Base-by-base conservation (phyloP, 2,329 filamentous ascomycete genomes). In the Metarhizium guizhouense region DNA sequence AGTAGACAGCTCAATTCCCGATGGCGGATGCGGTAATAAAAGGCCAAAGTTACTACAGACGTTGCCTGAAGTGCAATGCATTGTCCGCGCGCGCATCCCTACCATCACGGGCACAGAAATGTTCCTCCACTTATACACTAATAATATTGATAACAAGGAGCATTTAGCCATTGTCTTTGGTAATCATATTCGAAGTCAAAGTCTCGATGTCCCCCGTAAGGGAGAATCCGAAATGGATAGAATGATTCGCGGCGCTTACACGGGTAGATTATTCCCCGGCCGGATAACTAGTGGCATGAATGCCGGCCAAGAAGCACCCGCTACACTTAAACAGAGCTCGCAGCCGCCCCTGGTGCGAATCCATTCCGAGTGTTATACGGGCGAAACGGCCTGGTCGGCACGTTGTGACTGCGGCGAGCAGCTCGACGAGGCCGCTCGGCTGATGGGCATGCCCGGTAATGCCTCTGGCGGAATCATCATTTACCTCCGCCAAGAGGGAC, bases 321-420 rank as follows among this genome's bases (percentile, higher is more conserved):
- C 53, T 20, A 14, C 25, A 3, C 25, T 20, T 42, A 52, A 45
- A 32, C 52, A 58, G 48, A 49, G 53, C 40, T 45, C 32, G 52
- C 62, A 65, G 47, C 56, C 59, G 52, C 90, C 94, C 0, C 76
- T 99, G 43, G 93, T 99, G 50, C 83, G 94, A 56, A 99, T 99
- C 67, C 94, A 99, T 71, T 95, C 90, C 3, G 94, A 99, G 72
- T 99, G 94, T 74, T 99, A 99, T 72, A 99, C 94, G 0, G 94
- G 94, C 57, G 94, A 99, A 76, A 99, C 94, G 0, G 94, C 95
- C 1, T 97, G 94, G 94, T 96, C 92, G 7, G 93, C 94, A 40
- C 85, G 94, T 32, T 99, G 94, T 74, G 94, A 99, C 73, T 99
- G 94, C 70, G 94, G 94, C 56, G 94, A 99, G 73, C 94, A 99